A percentile compares a stretch with the other conserved stretches of the same genome.
Conservation (phyloP, 129 eudicot species). For the Cynara cardunculus region DNA sequence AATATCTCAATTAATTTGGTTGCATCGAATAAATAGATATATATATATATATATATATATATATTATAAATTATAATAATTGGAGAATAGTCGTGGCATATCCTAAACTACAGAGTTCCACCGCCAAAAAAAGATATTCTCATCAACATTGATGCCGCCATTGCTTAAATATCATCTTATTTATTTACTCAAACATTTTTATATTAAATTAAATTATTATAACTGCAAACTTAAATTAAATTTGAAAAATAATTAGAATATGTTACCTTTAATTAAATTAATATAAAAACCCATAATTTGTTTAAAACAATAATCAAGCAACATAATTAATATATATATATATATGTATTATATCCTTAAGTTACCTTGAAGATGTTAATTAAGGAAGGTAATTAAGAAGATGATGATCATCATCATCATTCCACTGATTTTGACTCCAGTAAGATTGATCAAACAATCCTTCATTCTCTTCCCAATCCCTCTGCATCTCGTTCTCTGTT, state of each 20-base stretch:
- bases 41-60: no score
- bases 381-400: constrained; percentile 20
- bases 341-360: background rate
- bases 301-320: background rate
- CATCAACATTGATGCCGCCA: background rate
- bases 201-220: no score
- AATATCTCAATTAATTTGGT: no score
- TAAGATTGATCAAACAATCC: constrained; percentile 21
- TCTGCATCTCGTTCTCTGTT: background rate
- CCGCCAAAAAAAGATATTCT: constrained; percentile 17
- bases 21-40: no score
- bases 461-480: constrained; percentile 3
- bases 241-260: background rate
- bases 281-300: background rate
- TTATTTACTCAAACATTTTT: background rate
- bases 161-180: background rate
- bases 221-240: background rate
- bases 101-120: constrained; percentile 17
- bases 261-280: background rate
- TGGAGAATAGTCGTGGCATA: constrained; percentile 8
- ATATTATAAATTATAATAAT: background rate
- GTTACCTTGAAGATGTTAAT: constrained; percentile 21
- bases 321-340: background rate
- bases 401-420: constrained; percentile 9
- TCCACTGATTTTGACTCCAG: constrained; percentile 26